These are phyloP conservation scores for Rhodotorula glutinis DNA, from an alignment of 1,284 basidiomycete species.

Conservation along the genomic window DNA sequence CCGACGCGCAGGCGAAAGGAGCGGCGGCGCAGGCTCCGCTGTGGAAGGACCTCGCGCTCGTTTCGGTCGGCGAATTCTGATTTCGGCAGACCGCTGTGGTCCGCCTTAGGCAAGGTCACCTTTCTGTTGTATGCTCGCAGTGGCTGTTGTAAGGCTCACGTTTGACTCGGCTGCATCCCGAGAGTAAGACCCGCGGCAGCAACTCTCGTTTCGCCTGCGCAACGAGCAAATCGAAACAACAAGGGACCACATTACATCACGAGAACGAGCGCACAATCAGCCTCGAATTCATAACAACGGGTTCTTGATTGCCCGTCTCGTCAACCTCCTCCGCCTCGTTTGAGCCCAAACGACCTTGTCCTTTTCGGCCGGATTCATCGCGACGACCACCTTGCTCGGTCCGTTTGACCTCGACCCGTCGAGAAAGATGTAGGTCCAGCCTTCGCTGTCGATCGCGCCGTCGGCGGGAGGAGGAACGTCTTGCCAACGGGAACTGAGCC, in stretches of 20 bases:
- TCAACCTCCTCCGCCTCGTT: slow-evolving; percentile 12
- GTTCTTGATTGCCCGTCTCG: slow-evolving; percentile 14
- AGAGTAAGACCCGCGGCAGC: too few species aligned
- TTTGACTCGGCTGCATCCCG: too few species aligned
- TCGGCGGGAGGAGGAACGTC: slow-evolving; percentile 1
- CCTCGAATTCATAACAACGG: slow-evolving; percentile 4
- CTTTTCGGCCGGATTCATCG: slow-evolving; percentile 12
- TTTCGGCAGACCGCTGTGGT: too few species aligned
- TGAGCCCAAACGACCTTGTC: slow-evolving; percentile 6
- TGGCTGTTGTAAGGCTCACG: too few species aligned
- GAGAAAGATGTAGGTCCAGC: slow-evolving; percentile 31
- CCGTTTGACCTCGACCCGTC: slow-evolving; percentile 17
- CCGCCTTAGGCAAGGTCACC: too few species aligned
- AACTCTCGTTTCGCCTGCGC: too few species aligned
- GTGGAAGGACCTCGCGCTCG: slow-evolving; percentile 34
- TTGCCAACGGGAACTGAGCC: slow-evolving; percentile 20
- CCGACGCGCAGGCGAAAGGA: background rate
- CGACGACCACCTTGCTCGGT: background rate
- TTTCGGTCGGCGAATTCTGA: slow-evolving; percentile 33
- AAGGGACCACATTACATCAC: too few species aligned
- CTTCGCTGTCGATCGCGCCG: slow-evolving; percentile 13
- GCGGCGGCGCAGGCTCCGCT: slow-evolving; percentile 8
- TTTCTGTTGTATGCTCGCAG: too few species aligned
- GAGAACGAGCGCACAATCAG: too few species aligned
- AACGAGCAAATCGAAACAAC: too few species aligned